Percentiles rank a stretch among this genome's conserved stretches.
Evolutionary conservation across 305 asterid genomes (phyloP).

Genomic region (Fraxinus baroniana): DNA sequence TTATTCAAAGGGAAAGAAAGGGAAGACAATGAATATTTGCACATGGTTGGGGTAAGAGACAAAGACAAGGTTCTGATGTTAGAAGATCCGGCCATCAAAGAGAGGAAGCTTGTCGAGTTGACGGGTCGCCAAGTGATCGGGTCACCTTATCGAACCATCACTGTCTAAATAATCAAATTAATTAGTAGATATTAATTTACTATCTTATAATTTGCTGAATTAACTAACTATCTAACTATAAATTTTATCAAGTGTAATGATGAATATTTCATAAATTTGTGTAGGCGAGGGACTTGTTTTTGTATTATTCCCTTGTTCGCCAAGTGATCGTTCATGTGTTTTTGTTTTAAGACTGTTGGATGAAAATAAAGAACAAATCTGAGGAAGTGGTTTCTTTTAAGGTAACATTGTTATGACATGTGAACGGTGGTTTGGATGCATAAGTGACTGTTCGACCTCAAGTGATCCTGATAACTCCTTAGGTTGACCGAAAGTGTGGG

Average conservation of each 20-base stretch:
- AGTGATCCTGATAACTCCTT: background rate
- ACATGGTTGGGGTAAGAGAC: slow-evolving; percentile 79
- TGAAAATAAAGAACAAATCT: background rate
- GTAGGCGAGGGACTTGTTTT: slow-evolving; percentile 21
- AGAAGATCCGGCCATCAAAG: slow-evolving; percentile 79
- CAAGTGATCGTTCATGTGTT: background rate
- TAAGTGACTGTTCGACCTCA: background rate
- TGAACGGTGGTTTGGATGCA: background rate
- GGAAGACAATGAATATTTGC: slow-evolving; percentile 65
- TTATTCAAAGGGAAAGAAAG: slow-evolving; percentile 78
- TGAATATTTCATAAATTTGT: slow-evolving; percentile 26
- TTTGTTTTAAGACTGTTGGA: background rate
- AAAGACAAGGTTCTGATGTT: slow-evolving; percentile 63
- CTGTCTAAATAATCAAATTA: slow-evolving; percentile 35
- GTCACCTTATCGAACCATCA: slow-evolving; percentile 49
- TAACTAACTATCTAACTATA: slow-evolving; percentile 11
- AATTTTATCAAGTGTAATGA: slow-evolving; percentile 19
- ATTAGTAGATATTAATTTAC: background rate
- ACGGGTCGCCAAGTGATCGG: slow-evolving; percentile 35
- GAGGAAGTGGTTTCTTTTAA: background rate
- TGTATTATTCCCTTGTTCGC: slow-evolving; percentile 11
- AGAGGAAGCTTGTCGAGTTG: slow-evolving; percentile 52
- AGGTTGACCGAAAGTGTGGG: background rate
- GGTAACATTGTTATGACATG: background rate
- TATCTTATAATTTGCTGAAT: background rate